Base-by-base conservation (phyloP, 2,329 filamentous ascomycete species). In the Salinomyces thailandicus region DNA sequence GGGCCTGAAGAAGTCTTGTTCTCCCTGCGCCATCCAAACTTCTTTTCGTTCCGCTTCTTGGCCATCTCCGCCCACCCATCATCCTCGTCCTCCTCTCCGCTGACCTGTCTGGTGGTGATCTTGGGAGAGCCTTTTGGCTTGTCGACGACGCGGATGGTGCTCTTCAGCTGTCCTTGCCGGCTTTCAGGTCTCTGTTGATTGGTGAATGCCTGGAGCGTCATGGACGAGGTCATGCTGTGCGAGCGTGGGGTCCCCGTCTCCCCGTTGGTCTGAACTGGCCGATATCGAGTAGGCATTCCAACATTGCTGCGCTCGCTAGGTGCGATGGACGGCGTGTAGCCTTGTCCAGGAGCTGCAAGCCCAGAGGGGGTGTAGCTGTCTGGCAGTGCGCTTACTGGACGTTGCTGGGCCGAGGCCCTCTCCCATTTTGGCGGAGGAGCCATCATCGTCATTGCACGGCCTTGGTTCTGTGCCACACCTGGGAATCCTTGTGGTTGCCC, bases 281-380 rank as follows among this genome's bases (percentile, higher is more conserved):
- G 76, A 62, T 98, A 98, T 30, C 91, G 78, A 19, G 85, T 80
- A 6, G 91, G 86, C 35, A 93, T 72, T 12, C 91, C 91, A 43
- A 95, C 68, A 58, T 93, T 96, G 68, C 87, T 96, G 43, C 91
- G 81, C 64, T 96, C 91, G 4, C 85, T 94, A 1, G 91, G 91
- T 2, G 91, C 89, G 48, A 98, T 93, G 1, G 89, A 96, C 1
- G 86, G 78, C 1, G 86, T 74, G 61, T 96, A 96, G 6, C 75
- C 77, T 26, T 51, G 42, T 17, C 52, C 45, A 51, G 59, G 45
- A 51, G 63, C 31, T 54, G 61, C 41, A 47, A 59, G 29, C 55
- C 60, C 48, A 48, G 53, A 57, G n/a, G 52, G 53, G 6, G 53
- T 47, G 31, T 57, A 58, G 18, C 38, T 39, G 29, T 14, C 36